These are phyloP conservation scores for Murraya paniculata DNA, from an alignment of 345 rosid genomes.

Conservation along the genomic window DNA sequence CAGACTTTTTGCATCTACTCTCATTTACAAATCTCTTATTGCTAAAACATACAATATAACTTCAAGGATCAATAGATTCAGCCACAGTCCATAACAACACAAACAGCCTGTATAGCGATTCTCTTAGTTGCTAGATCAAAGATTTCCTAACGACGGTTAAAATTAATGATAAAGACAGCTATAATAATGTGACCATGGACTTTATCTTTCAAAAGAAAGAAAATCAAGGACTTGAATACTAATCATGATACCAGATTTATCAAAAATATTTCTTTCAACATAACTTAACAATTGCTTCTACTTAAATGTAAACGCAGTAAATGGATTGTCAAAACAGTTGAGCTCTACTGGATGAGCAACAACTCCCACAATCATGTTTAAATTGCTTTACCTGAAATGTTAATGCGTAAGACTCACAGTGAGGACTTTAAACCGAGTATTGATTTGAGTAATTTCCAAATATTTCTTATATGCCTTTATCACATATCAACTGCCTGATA, in stretches of 20 bases:
- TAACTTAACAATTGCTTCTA: not conserved
- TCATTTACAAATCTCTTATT: not conserved
- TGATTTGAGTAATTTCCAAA: slow-evolving; percentile 8
- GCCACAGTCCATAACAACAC: not conserved
- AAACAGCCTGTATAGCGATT: not conserved
- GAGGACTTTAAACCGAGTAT: not conserved
- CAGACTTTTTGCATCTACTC: not conserved
- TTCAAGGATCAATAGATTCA: slow-evolving; percentile 9
- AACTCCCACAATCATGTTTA: slow-evolving; percentile 7
- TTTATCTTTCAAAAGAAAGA: not conserved
- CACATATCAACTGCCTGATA: slow-evolving; percentile 3
- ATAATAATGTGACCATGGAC: not conserved
- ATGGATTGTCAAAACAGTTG: not conserved
- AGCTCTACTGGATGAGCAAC: not conserved
- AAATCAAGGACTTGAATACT: not conserved
- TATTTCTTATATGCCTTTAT: not conserved
- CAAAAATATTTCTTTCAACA: not conserved
- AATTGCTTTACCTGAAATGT: slow-evolving; percentile 8
- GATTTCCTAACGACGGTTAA: not conserved
- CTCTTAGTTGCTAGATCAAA: not conserved
- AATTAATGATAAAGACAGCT: not conserved
- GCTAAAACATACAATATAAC: not conserved
- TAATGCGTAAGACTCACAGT: not conserved
- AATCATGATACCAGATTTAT: not conserved
- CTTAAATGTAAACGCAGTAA: not conserved